Base-by-base conservation (phyloP, 352 stramenopile genomes). In the Elongisporangium senticosum region DNA sequence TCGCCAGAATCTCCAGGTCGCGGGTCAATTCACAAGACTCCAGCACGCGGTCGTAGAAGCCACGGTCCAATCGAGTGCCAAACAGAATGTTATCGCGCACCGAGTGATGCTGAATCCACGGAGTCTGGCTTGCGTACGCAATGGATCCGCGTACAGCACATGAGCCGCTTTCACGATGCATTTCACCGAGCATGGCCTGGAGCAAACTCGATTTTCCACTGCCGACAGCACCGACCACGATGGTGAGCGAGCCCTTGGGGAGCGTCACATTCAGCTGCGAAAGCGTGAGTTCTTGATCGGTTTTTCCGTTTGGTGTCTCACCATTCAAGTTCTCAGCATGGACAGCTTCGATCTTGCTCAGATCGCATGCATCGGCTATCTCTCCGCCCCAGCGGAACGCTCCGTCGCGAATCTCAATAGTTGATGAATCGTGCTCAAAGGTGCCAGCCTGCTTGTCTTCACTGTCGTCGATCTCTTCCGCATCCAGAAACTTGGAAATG, bases 1-100 rank as follows among this genome's bases (percentile, higher is more conserved):
- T 70, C 7, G 87, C 77, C n/a, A 98, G 65, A 15, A 91, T 63
- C 21, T 71, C 68, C 23, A 98, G 65, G 67, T 98, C 94, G 23
- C 83, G 73, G 1, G 68, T 54, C n/a, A 98, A 69, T 21, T 90
- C 81, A 57, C 90, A 98, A 14, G 77, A 74, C 21, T 59, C 15
- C 2, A 96, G 48, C 11, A 90, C 81, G 19, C 67, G 62, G 37
- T 90, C 21, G 56, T 79, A 83, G 17, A 48, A 53, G 13, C 54
- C 21, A 21, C 26, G 23, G 58, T 81, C 63, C 3, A 71, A 65
- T 4, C 61, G 13, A n/a, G 53, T 49, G 48, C 64, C 65, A 48
- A 77, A 77, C 17, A 75, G 24, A 40, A 77, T 73, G 59, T 77
- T 77, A 23, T 72, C 61, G 13, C 62, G 59, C n/a, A 80, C 19